Evolutionary conservation across 1,284 basidiomycete genomes (phyloP), one percentile per base, ranked within the genome.

Genomic region (Ceratobasidium sp.): DNA sequence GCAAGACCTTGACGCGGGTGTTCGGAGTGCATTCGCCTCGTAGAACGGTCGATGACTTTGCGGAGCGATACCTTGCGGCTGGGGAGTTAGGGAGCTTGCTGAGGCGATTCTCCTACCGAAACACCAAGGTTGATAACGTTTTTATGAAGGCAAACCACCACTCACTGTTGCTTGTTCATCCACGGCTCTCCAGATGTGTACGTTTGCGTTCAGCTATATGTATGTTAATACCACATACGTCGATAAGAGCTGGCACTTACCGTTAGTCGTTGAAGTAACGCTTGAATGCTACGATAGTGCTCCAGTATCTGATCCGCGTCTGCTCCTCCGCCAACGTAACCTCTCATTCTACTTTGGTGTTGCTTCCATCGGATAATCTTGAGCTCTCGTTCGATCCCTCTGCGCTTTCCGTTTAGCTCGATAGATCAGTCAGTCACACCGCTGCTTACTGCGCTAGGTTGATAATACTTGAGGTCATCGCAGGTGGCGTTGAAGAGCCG

Each of bases 91-190:
- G 33, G 33, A 33, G 33, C 33, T 33, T 33, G 33, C 33, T 33
- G 33, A 33, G 33, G 49, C 49, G 49, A n/a, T 15, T 51, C 60
- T 20, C 33, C 12, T 33, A 15, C 60, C 56, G n/a, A 13, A 23
- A 39, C 20, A 9, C 10, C 26, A 40, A 39, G 39, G 20, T 51
- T 44, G 12, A 18, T 15, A 64, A 58, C 7, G 28, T 26, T 13
- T 26, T 40, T 20, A 6, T 26, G 6, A 9, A 26, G 28, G 28
- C 23, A 4, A 6, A 6, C 10, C 23, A 18, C 28, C n/a, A 49
- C 68, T 20, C 39, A 70, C 68, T 23, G 51, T 40, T 55, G 28
- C 51, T 33, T 33, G 68, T 15, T 58, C 68, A 51, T 70, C 68
- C 4, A 70, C 28, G 39, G 39, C 56, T 51, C 23, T 70, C 68